Evolutionary conservation across 768 basidiomycete genomes (phyloP), one percentile per base, ranked within the genome.

Genomic region (Naganishia friedmannii): DNA sequence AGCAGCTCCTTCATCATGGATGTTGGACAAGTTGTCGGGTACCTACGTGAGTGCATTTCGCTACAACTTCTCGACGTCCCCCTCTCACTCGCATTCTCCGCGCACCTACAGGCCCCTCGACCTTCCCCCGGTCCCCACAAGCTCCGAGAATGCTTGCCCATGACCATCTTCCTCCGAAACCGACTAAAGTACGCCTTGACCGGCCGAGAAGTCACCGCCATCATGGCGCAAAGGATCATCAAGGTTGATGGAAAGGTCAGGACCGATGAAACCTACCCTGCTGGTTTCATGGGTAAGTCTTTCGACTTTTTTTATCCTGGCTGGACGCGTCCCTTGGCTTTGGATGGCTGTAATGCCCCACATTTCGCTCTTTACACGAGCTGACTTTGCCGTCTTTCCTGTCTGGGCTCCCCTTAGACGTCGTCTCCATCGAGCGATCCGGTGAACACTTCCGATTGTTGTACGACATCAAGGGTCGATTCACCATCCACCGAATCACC

Each of bases 401-500:
- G 21, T 53, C 45, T 68, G 95, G 60, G 34, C 34, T 37, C 57
- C 23, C 4, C 1, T 29, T 63, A 63, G 95, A 99, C 83, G 95
- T 97, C 74, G 87, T 99, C 82, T 88, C 92, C 71, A 91, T 99
- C 73, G 95, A 99, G 84, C 95, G 96, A 83, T 97, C 95, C 29
- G 91, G 90, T 84, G 96, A 99, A 84, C 90, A 98, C 86, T 99
- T 98, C 90, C 95, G 96, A 83, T 88, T 98, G 71, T 86, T 99
- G 53, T 98, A 98, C 86, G 96, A 98, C 82, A 89, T 98, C 84
- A 99, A 99, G 86, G 96, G 96, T 76, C 96, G 96, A 76, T 99
- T 99, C 86, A 91, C 93, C 75, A 95, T 98, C 82, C 96, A 99
- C 86, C 92, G 96, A 78, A 98, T 99, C 87, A 93, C 93, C 67